Percentiles rank a stretch among this genome's conserved stretches.
Evolutionary conservation across 371 early-diverging fungal species (phyloP).

Genomic region (Fennellomyces sp.): DNA sequence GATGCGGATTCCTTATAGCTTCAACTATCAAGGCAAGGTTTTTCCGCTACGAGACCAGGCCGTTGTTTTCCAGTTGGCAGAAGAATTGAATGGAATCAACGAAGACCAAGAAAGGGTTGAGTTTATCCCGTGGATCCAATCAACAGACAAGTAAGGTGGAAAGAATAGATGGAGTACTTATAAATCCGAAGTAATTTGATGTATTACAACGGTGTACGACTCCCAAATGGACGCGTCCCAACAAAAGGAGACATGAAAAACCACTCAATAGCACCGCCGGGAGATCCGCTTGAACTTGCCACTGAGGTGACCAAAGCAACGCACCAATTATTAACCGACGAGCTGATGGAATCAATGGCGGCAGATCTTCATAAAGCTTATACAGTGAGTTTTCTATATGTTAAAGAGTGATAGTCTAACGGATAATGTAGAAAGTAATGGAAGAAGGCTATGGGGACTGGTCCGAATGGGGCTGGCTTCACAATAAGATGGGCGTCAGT

Average conservation of each 20-base stretch:
- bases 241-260: constrained; percentile 24
- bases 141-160: constrained; percentile 23
- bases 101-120: constrained; percentile 23
- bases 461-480: constrained; percentile 34
- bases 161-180: neutral
- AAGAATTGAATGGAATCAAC: constrained; percentile 17
- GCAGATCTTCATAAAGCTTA: constrained; percentile 29
- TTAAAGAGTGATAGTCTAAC: too few relatives aligned
- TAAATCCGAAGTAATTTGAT: constrained; percentile 17
- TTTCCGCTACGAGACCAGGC: constrained; percentile 33
- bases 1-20: constrained; percentile 29
- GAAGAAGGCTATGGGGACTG: constrained; percentile 32
- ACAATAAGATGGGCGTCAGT: constrained; percentile 32
- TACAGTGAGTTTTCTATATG: constrained; percentile 1
- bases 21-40: constrained; percentile 19
- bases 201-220: constrained; percentile 26
- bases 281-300: constrained; percentile 5
- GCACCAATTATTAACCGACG: constrained; percentile 6
- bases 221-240: constrained; percentile 32
- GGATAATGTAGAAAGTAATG: constrained; percentile 18
- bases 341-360: constrained; percentile 25
- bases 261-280: neutral
- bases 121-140: constrained; percentile 32
- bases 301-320: constrained; percentile 10
- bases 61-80: constrained; percentile 30